Base-by-base conservation (phyloP, 306 rosid genomes). In the Alnus glutinosa region DNA sequence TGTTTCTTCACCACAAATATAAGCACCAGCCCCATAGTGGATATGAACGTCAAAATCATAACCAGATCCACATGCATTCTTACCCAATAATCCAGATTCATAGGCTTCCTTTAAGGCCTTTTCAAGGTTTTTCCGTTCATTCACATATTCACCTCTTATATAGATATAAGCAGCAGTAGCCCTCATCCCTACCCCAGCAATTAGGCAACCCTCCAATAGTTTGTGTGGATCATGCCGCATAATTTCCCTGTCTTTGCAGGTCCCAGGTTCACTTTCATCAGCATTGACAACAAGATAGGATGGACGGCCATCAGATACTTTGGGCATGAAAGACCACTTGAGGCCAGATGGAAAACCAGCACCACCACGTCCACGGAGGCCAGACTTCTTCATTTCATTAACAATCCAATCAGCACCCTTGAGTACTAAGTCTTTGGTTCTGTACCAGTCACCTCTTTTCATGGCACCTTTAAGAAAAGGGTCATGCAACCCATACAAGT, bases 291-390 rank as follows among this genome's bases (percentile, higher is more conserved):
- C 98, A 55, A 96, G 97, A 84, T 96, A 96, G 30, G 99, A 96
- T 66, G 98, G 99, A 69, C 98, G 99, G n/a, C 98, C 99, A 74
- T 96, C 97, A 36, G 99, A 96, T 68, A 86, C 92, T 86, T 96
- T 96, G 36, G 99, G 99, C 99, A 96, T 96, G 82, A 96, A 96
- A 66, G 99, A 96, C 99, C 99, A 96, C 83, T 96, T 96, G 51
- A 96, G 98, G 36, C 99, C 98, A 55, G 99, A 96, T 68, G 98
- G 98, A 77, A 96, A 96, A 76, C 99, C 99, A 70, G 99, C 99
- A 84, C 98, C 99, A 59, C 98, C 97, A 83, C 99, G 98, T 14
- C 99, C 98, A 57, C 98, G 98, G 63, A 93, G 98, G 72, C 98
- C 99, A 62, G 99, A 96, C 85, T 93, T 96, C 86, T 96, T 96